These are phyloP conservation scores for Coelastrella sp. DNA, from an alignment of 139 green algal genomes.

Conservation along the genomic window DNA sequence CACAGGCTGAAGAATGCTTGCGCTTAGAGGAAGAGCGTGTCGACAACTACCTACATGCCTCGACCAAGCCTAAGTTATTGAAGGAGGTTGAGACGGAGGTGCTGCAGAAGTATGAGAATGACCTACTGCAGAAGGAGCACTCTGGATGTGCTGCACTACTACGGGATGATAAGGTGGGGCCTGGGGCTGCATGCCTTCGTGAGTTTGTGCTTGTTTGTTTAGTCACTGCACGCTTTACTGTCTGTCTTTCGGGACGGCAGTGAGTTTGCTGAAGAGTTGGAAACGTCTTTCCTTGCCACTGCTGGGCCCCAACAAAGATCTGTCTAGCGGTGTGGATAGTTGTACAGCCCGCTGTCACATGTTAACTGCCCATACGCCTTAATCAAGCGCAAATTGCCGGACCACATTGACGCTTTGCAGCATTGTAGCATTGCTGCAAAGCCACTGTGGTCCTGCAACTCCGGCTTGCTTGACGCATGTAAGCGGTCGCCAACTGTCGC, in stretches of 20 bases:
- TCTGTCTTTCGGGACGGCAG: too few relatives aligned
- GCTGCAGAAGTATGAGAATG: conserved; percentile 85
- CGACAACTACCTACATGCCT: conserved; percentile 92
- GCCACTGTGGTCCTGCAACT: conserved; percentile 88
- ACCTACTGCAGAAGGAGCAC: conserved; percentile 97
- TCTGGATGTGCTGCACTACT: conserved; percentile 92
- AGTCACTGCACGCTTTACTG: too few relatives aligned
- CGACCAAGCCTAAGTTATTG: conserved; percentile 66
- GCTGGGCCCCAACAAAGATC: too few relatives aligned
- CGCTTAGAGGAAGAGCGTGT: conserved; percentile 94
- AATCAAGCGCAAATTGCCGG: conserved; percentile 64
- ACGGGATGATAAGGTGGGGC: conserved; percentile 90
- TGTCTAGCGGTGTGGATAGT: too few relatives aligned
- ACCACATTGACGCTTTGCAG: conserved; percentile 66
- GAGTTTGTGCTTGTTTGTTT: too few relatives aligned
- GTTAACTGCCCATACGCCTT: conserved; percentile 90
- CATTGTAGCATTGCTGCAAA: too few relatives aligned
- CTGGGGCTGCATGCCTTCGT: background rate
- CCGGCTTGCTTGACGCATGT: conserved; percentile 56
- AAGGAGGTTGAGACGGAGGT: conserved; percentile 87
- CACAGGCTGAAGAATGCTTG: conserved; percentile 86
- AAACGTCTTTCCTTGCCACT: too few relatives aligned
- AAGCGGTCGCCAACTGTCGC: conserved; percentile 59
- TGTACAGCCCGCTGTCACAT: too few relatives aligned
- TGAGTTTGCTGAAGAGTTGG: too few relatives aligned